Base-by-base conservation (phyloP, 305 asterid genomes). In the Euphrasia arctica region DNA sequence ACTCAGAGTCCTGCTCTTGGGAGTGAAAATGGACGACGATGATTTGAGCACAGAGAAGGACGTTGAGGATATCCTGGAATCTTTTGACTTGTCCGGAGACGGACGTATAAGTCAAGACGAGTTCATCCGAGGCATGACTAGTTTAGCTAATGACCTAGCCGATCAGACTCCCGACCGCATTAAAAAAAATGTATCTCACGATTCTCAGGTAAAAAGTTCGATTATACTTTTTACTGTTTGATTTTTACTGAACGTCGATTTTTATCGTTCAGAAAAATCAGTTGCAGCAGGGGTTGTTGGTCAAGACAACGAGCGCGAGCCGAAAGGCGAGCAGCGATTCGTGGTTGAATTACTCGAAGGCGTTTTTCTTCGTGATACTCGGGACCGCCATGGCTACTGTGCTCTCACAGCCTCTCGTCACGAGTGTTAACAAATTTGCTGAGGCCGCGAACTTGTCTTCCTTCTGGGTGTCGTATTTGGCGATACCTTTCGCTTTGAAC, bases 1-100 rank as follows among this genome's bases (percentile, higher is more conserved):
- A 57, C 80, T 84, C 60, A 72, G 86, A 49, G 87, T 80, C 18
- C 43, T 84, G 72, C 82, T 84, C 67, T 65, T 84, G 25, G 91
- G 88, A 65, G 47, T 82, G 14, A 74, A 49, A 51, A 69, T 81
- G 60, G 78, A 79, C 39, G 79, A 76, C 2, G 78, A 71, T 51
- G 83, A 77, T 59, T 41, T 70, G 39, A 63, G 72, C 66, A 72
- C 72, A n/a, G 83, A 75, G 4, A 72, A 77, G 58, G 82, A 80
- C 52, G 77, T 83, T 1, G 85, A 83, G 42, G 67, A 59, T 71
- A 63, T 83, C 70, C 62, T 83, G 74, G 79, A 34, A 15, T 71
- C 81, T 25, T 83, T 83, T 0, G 90, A 81, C 57, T 47, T 67
- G 43, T 64, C 80, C 1, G 80, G 72, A 3, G 83, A 81, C 54